A percentile compares a stretch with the other conserved stretches of the same genome.
Conservation (phyloP, 2,329 filamentous ascomycete species). For the Colletotrichum navitas region DNA sequence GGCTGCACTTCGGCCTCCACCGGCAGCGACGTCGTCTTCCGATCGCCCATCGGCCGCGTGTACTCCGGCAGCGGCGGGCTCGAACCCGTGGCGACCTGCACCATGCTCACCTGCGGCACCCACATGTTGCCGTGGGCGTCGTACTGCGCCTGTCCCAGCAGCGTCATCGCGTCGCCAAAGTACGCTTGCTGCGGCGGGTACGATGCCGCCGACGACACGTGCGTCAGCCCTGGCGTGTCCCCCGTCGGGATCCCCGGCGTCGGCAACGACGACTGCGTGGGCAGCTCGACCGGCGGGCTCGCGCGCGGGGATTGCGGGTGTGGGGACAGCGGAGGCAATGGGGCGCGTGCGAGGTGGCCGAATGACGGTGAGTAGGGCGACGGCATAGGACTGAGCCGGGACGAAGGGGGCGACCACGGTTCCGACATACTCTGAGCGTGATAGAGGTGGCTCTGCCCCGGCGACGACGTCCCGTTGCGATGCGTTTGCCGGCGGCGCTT, state of each 20-base stretch:
- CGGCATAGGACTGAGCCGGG: constrained; percentile 23
- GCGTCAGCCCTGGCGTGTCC: neutral
- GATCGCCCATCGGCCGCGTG: constrained; percentile 29
- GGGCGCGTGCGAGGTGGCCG: constrained; percentile 12
- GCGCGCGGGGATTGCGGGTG: constrained; percentile 42
- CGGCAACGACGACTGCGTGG: constrained; percentile 35
- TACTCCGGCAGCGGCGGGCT: constrained; percentile 29
- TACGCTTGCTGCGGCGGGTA: constrained; percentile 38
- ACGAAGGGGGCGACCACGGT: constrained; percentile 39
- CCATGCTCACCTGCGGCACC: constrained; percentile 52
- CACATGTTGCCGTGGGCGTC: constrained; percentile 51
- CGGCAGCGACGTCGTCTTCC: constrained; percentile 20
- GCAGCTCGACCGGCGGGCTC: constrained; percentile 49
- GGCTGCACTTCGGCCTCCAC: constrained; percentile 11
- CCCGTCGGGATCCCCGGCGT: neutral
- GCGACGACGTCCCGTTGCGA: constrained; percentile 2
- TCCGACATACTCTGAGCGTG: constrained; percentile 39
- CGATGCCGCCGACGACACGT: constrained; percentile 15
- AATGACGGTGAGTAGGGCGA: constrained; percentile 36
- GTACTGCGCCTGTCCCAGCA: constrained; percentile 46
- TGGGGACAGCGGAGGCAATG: constrained; percentile 17
- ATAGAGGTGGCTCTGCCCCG: constrained; percentile 21
- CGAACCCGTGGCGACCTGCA: constrained; percentile 44
- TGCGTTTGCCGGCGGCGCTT: constrained; percentile 44
- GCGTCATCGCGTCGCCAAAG: constrained; percentile 33